Evolutionary conservation across 495 filamentous ascomycete species (phyloP).

Genomic region (Elasticomyces elasticus): DNA sequence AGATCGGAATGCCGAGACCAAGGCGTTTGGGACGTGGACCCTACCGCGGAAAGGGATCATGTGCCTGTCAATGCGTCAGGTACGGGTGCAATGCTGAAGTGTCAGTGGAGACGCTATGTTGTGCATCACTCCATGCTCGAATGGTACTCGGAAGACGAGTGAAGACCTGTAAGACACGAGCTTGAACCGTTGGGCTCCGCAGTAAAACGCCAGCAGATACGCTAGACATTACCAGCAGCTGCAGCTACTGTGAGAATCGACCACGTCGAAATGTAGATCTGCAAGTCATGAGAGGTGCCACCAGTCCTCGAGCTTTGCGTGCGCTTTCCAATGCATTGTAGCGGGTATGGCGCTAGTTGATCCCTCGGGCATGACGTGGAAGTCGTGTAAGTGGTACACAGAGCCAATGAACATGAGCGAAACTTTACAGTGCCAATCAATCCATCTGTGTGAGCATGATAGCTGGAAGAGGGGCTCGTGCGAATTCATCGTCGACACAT

Average conservation of each 20-base stretch:
- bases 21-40: background rate
- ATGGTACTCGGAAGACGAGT: background rate
- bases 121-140: conserved; percentile 18
- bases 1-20: conserved; percentile 14
- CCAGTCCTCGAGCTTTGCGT: background rate
- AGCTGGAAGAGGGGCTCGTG: background rate
- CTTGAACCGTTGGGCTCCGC: conserved; percentile 5
- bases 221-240: background rate
- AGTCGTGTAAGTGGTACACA: background rate
- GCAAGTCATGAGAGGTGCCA: background rate
- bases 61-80: conserved; percentile 13
- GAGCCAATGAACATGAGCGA: background rate
- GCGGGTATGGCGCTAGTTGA: background rate
- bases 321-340: background rate
- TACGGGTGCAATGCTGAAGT: conserved; percentile 6
- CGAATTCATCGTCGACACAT: background rate
- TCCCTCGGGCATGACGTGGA: background rate
- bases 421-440: background rate
- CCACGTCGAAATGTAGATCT: conserved; percentile 1
- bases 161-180: conserved; percentile 1
- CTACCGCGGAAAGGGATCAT: conserved; percentile 7
- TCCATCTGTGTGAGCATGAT: background rate
- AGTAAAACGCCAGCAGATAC: background rate
- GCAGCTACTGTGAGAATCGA: background rate
- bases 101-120: conserved; percentile 12